phyloP scores from a whole-genome alignment of 2,329 filamentous ascomycete species.

The Ophiocordyceps sinensis region DNA sequence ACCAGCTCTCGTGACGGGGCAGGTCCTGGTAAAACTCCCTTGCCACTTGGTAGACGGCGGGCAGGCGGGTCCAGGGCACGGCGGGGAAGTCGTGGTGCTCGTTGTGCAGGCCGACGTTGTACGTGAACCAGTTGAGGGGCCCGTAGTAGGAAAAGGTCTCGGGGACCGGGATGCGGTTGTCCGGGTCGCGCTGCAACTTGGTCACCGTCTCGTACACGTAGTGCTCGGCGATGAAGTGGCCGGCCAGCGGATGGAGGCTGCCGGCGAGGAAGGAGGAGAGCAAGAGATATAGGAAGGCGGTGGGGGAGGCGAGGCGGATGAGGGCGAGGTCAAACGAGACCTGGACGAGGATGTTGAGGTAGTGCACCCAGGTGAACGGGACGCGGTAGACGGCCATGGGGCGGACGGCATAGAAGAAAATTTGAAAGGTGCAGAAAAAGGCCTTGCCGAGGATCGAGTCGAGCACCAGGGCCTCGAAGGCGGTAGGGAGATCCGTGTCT shows the following conservation, averaged over 20 bases:
- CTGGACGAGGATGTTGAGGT: conserved; percentile 67
- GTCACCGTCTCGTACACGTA: conserved; percentile 61
- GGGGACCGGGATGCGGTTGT: conserved; percentile 53
- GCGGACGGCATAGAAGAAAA: conserved; percentile 93
- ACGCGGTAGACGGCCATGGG: conserved; percentile 90
- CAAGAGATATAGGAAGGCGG: conserved; percentile 68
- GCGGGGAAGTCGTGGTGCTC: conserved; percentile 99
- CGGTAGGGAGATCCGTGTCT: conserved; percentile 89
- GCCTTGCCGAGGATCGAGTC: conserved; percentile 92
- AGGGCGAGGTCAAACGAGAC: conserved; percentile 62
- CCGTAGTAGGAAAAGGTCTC: conserved; percentile 98
- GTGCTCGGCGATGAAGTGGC: conserved; percentile 98
- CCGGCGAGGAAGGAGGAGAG: conserved; percentile 88
- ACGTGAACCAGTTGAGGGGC: conserved; percentile 77
- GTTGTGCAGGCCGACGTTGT: conserved; percentile 96
- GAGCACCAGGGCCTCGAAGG: conserved; percentile 80
- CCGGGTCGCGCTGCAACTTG: conserved; percentile 38
- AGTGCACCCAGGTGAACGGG: conserved; percentile 73
- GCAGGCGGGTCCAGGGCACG: conserved; percentile 83
- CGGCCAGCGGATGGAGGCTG: conserved; percentile 83
- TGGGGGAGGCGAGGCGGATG: conserved; percentile 42
- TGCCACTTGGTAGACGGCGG: conserved; percentile 62
- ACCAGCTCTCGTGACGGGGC: conserved; percentile 81
- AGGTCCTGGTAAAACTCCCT: conserved; percentile 84
- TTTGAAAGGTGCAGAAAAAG: conserved; percentile 99